Base-by-base conservation (phyloP, 2,329 filamentous ascomycete species). In the Penicillium sp. region DNA sequence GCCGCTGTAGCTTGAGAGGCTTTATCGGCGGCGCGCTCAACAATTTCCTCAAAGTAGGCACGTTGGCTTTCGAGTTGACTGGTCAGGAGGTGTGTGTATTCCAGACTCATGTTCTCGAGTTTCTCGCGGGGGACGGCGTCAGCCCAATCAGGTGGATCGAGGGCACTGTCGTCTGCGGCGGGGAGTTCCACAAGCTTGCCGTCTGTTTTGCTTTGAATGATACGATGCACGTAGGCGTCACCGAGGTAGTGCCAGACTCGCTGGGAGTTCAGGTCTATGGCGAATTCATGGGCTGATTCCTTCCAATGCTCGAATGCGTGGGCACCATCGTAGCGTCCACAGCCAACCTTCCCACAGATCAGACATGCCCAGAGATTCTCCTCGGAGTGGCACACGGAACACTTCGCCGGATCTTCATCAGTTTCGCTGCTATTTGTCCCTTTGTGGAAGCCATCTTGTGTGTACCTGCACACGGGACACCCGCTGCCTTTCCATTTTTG, bases 231-330 rank as follows among this genome's bases (percentile, higher is more conserved):
- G 82, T 96, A 99, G 69, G 89, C 90, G 70, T 99, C 95, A 4
- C 91, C 92, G 0, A 91, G 91, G 63, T 99, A 99, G 75, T 99
- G 95, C 95, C 95, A 99, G 1, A 99, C 93, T 67, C 96, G 89
- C 73, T 99, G 93, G 0, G 92, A 96, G 60, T 89, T 87, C 37
- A 98, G 85, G 72, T 99, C 95, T 72, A 99, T 90, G 26, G 92
- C 90, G 71, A 96, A 99, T 62, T 90, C 90, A 74, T 99, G 95
- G 4, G 87, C 86, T 3, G 91, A 96, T 54, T 91, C 85, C 75
- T 96, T 92, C 85, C 92, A 97, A 75, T 97, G 93, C 13, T 91
- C 89, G 72, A 96, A 96, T 33, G 93, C 93, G 69, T 98, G 93
- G 0, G 92, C 95, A 27, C 89, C 87, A 73, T 97, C 96, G 72